Conservation (phyloP, 2,329 filamentous ascomycete genomes). For the Rutstroemia sp. region DNA sequence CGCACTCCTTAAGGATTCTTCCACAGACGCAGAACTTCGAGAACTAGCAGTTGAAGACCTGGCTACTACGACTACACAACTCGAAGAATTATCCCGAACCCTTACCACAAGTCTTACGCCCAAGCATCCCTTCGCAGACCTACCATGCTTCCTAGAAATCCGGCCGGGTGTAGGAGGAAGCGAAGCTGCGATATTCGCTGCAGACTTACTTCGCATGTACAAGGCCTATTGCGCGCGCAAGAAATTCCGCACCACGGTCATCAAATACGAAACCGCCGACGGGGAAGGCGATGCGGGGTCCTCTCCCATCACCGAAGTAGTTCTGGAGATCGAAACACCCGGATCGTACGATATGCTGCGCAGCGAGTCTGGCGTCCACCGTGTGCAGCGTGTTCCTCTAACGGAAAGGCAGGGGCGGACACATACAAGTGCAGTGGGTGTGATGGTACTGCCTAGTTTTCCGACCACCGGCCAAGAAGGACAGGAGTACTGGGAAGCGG, state of each 20-base stretch:
- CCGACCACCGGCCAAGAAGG: conserved; percentile 45
- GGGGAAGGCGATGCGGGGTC: conserved; percentile 48
- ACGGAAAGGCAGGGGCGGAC: conserved; percentile 88
- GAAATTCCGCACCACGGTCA: conserved; percentile 56
- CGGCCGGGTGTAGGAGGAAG: conserved; percentile 86
- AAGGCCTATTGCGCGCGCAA: conserved; percentile 63
- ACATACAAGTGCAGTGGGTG: conserved; percentile 86
- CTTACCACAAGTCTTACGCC: conserved; percentile 77
- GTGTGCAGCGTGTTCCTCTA: conserved; percentile 85
- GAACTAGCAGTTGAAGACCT: conserved; percentile 79
- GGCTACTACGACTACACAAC: conserved; percentile 50
- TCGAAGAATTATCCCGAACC: conserved; percentile 55
- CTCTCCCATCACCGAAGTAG: conserved; percentile 71
- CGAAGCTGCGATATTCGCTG: conserved; percentile 86
- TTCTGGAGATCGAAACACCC: conserved; percentile 70
- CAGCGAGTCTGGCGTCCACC: conserved; percentile 87
- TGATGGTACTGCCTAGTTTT: conserved; percentile 86
- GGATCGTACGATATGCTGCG: conserved; percentile 78
- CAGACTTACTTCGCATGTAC: conserved; percentile 87
- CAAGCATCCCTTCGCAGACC: conserved; percentile 78
- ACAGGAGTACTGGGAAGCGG: conserved; percentile 43
- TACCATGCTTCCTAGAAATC: conserved; percentile 88
- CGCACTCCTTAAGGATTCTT: conserved; percentile 38
- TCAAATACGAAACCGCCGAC: conserved; percentile 77
- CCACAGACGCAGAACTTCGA: conserved; percentile 59